A percentile compares a stretch with the other conserved stretches of the same genome.
These are phyloP conservation scores for Neurospora hispaniola DNA, from an alignment of 495 filamentous ascomycete genomes.

Conservation along the genomic window DNA sequence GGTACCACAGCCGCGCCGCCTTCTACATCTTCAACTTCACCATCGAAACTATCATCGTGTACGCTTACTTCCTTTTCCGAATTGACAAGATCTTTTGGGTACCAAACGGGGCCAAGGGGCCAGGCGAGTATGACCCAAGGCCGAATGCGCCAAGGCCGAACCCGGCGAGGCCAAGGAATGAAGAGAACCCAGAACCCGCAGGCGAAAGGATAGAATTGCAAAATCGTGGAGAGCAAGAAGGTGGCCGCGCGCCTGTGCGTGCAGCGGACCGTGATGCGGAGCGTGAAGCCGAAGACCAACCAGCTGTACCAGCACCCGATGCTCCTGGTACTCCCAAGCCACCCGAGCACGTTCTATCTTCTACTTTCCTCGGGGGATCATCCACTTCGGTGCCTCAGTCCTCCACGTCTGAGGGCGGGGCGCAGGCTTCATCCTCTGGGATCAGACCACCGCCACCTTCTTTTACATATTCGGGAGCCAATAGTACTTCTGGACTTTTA, in stretches of 20 bases:
- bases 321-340: neutral
- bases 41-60: slow-evolving; percentile 60
- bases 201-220: neutral
- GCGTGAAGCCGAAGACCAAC: neutral
- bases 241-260: neutral
- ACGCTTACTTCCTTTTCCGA: slow-evolving; percentile 47
- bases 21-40: slow-evolving; percentile 74
- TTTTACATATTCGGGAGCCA: neutral
- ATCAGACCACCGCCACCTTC: neutral
- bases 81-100: slow-evolving; percentile 67
- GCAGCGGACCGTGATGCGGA: neutral
- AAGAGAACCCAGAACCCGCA: neutral
- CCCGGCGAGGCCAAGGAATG: neutral
- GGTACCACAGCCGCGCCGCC: slow-evolving; percentile 56
- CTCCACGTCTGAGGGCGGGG: neutral
- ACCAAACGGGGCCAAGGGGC: slow-evolving; percentile 34
- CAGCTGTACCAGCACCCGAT: neutral
- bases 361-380: neutral
- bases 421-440: neutral
- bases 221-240: too few species aligned
- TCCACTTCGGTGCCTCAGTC: neutral
- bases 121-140: slow-evolving; percentile 24
- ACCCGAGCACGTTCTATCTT: neutral
- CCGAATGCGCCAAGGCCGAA: neutral
- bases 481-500: neutral